Evolutionary conservation across 2,329 filamentous ascomycete species (phyloP), one percentile per base, ranked within the genome.

Genomic region (Mycosphaerella sp.): DNA sequence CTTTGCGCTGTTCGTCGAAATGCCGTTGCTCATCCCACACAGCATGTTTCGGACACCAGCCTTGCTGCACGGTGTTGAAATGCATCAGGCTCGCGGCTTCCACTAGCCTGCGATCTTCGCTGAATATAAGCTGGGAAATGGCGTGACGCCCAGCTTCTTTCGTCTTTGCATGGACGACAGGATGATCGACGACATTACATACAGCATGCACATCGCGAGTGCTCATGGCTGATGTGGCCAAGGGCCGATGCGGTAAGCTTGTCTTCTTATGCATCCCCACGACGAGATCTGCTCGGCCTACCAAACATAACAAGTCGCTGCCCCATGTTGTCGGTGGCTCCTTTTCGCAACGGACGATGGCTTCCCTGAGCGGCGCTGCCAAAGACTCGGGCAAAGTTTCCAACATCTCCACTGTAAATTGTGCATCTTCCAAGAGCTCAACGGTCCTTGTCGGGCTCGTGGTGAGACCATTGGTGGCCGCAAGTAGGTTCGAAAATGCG

Each of bases 21-120:
- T 95, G 83, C 57, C 93, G 85, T 12, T 88, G 85, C 67, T 98
- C 93, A 21, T 85, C 82, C 86, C 89, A 93, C 40, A 83, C 81
- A 1, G 86, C 82, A 59, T 89, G 79, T 1, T 85, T 81, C 39
- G 85, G 78, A 57, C 92, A 86, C 48, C 87, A 86, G n/a, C 92
- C 83, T 9, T 88, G 76, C 41, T 92, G 84, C 11, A 89, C 79
- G 65, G 86, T 88, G 49, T 86, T 83, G 29, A 93, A 93, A 53
- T 93, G 91, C n/a, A 98, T 77, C 52, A 98, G 77, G 50, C 80
- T 83, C 51, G 85, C 84, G 0, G 90, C 93, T 73, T 98, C 93
- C 57, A 89, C 84, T 52, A 95, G 84, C 36, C 93, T 85, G 56
- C 90, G 83, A 66, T 98, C 93, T 61, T 97, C 90, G 56, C 84